phyloP scores from a whole-genome alignment of 768 basidiomycete species.

The Flagelloscypha sp. region DNA sequence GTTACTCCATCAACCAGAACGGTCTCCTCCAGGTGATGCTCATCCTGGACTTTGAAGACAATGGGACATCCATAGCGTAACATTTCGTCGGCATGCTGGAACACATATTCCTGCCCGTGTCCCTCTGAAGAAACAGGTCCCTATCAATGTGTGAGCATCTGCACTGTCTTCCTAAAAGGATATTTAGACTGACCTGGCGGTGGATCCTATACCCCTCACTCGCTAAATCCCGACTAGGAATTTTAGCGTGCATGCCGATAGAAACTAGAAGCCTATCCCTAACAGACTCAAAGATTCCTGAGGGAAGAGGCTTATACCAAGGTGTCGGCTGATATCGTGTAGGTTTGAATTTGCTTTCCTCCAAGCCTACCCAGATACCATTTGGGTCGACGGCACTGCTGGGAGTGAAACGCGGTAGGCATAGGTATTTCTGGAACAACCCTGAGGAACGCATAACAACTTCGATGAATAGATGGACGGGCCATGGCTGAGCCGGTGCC shows the following conservation, averaged over 20 bases:
- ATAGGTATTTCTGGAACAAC: constrained; percentile 29
- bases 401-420: constrained; percentile 28
- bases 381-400: too few species aligned
- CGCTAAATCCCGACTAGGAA: constrained; percentile 32
- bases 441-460: constrained; percentile 15
- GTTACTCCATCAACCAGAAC: too few species aligned
- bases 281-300: constrained; percentile 17
- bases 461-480: constrained; percentile 20
- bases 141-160: too few species aligned
- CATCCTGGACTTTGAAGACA: too few species aligned
- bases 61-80: too few species aligned
- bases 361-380: constrained; percentile 15
- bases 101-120: too few species aligned
- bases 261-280: constrained; percentile 25
- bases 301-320: constrained; percentile 38
- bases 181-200: too few species aligned
- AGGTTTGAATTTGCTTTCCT: constrained; percentile 4
- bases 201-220: constrained; percentile 34
- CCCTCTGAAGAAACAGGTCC: too few species aligned
- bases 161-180: too few species aligned
- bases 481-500: constrained; percentile 28
- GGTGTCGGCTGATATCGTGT: constrained; percentile 26
- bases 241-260: constrained; percentile 26
- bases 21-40: too few species aligned
- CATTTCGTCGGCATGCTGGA: too few species aligned